Evolutionary conservation across 2,329 filamentous ascomycete species (phyloP).

Genomic region (Fusarium poae): DNA sequence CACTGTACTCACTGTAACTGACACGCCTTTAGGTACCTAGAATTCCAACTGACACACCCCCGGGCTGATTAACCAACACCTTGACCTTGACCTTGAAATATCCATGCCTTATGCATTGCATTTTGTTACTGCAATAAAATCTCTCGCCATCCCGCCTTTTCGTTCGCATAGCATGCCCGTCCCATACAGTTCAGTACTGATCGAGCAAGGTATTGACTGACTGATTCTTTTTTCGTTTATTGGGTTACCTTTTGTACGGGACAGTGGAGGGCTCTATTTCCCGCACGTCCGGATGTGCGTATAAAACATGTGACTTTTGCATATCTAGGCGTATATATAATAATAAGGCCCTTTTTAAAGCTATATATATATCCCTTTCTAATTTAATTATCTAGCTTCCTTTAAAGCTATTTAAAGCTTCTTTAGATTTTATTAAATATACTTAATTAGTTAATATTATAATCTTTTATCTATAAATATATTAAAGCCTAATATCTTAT

Average conservation of each 20-base stretch:
- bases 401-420: too few species aligned
- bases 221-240: slow-evolving; percentile 33
- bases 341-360: too few species aligned
- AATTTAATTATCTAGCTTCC: too few species aligned
- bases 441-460: too few species aligned
- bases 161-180: slow-evolving; percentile 27
- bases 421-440: too few species aligned
- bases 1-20: slow-evolving; percentile 13
- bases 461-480: too few species aligned
- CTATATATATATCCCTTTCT: too few species aligned
- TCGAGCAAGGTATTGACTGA: slow-evolving; percentile 1
- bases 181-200: background rate
- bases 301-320: too few species aligned
- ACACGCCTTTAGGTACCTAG: background rate
- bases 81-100: slow-evolving; percentile 33
- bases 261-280: slow-evolving; percentile 10
- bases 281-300: too few species aligned
- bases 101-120: slow-evolving; percentile 27
- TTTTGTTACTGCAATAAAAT: slow-evolving; percentile 36
- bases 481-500: too few species aligned
- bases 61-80: background rate
- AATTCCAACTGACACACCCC: slow-evolving; percentile 19
- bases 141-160: slow-evolving; percentile 43
- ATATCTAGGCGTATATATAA: too few species aligned
- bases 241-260: slow-evolving; percentile 17